Evolutionary conservation across 805 yeast genomes (phyloP).

Genomic region (Wickerhamomyces ciferrii): DNA sequence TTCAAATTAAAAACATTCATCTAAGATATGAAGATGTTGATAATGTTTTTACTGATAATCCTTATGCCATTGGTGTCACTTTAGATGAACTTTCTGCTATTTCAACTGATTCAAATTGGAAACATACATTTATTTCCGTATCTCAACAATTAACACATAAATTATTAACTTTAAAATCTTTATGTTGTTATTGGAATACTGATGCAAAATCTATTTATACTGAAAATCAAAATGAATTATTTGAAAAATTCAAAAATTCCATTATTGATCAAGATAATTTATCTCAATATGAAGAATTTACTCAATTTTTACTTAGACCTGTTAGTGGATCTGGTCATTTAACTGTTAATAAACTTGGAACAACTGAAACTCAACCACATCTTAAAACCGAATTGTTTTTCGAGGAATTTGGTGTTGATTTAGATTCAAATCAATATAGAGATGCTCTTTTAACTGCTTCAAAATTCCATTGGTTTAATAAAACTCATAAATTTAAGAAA

Average conservation of each 20-base stretch:
- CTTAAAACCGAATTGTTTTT: slow-evolving; percentile 70
- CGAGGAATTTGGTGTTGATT: slow-evolving; percentile 82
- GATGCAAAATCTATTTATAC: slow-evolving; percentile 43
- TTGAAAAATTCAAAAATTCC: slow-evolving; percentile 41
- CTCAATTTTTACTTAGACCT: slow-evolving; percentile 70
- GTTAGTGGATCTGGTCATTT: slow-evolving; percentile 85
- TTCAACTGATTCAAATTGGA: slow-evolving; percentile 82
- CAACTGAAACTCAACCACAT: slow-evolving; percentile 66
- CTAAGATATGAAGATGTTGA: slow-evolving; percentile 82
- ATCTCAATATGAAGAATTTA: slow-evolving; percentile 23
- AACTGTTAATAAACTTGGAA: slow-evolving; percentile 72
- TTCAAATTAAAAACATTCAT: slow-evolving; percentile 88
- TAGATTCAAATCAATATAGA: slow-evolving; percentile 81
- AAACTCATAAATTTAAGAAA: slow-evolving; percentile 69
- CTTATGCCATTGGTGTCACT: slow-evolving; percentile 80
- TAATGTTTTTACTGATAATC: slow-evolving; percentile 60
- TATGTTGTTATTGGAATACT: slow-evolving; percentile 84
- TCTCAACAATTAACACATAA: slow-evolving; percentile 67
- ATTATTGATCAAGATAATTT: slow-evolving; percentile 30
- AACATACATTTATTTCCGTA: slow-evolving; percentile 76
- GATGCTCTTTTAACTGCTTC: slow-evolving; percentile 80
- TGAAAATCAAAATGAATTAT: slow-evolving; percentile 42
- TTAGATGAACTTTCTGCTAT: slow-evolving; percentile 86
- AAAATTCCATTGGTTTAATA: slow-evolving; percentile 69
- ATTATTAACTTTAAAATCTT: slow-evolving; percentile 63